A percentile compares a stretch with the other conserved stretches of the same genome.
Conservation (phyloP, 2,329 filamentous ascomycete species). For the Fusarium lyarnte region DNA sequence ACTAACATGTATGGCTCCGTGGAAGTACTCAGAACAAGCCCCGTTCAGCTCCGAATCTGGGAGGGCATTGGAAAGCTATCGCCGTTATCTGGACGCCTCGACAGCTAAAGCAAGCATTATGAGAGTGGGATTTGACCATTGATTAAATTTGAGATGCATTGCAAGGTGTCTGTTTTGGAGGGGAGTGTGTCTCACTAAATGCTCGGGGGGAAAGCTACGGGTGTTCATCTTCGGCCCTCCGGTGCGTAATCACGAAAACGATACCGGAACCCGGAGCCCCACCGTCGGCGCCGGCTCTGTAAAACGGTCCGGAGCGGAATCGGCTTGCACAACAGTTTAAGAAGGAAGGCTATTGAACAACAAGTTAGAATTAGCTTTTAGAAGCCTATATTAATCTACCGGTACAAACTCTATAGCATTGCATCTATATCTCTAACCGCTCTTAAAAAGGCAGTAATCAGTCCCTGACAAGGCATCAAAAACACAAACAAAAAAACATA, state of each 20-base stretch:
- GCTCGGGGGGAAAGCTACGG: neutral
- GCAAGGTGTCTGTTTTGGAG: neutral
- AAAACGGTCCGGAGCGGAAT: neutral
- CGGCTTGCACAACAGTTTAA: neutral
- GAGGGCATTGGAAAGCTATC: neutral
- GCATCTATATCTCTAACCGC: neutral
- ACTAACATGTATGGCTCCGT: neutral
- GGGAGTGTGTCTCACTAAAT: neutral
- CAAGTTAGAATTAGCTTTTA: accelerated
- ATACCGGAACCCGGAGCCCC: neutral
- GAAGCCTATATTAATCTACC: neutral
- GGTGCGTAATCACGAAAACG: neutral
- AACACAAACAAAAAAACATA: neutral
- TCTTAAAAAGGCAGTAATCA: neutral
- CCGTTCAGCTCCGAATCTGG: neutral
- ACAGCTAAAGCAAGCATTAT: neutral
- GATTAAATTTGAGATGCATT: neutral
- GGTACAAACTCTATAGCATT: neutral
- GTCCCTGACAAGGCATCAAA: neutral
- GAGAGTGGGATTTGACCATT: neutral
- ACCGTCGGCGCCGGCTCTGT: neutral
- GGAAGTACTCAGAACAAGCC: neutral
- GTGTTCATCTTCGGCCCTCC: neutral
- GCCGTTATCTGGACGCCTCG: neutral
- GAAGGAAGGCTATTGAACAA: neutral